Evolutionary conservation across 1,139 yeast genomes (phyloP), one percentile per base, ranked within the genome.

Genomic region (Wickerhamomyces sp.): DNA sequence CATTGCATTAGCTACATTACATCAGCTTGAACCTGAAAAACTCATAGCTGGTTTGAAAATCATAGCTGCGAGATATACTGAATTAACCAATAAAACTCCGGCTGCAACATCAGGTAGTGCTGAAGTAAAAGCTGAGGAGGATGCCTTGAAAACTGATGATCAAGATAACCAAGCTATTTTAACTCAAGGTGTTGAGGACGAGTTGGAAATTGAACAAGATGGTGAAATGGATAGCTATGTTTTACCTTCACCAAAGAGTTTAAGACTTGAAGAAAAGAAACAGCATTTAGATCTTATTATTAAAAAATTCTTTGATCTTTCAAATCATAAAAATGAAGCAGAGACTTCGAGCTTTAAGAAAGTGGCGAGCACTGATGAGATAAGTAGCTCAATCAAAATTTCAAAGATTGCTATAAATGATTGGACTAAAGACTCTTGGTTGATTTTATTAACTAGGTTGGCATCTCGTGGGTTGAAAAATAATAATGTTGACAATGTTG

Each of bases 341-440:
- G 35, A 32, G 25, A 19, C 20, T 15, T 32, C 35, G 13, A 47
- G 47, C 35, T 29, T 41, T 12, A 36, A 34, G 15, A 42, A 37
- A n/a, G 42, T 43, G 9, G 36, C 22, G 7, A n/a, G 37, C 19
- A 34, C 39, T 21, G 47, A 46, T 14, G 30, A 34, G 10, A 35
- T 37, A n/a, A 35, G 35, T 5, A 42, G 60, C 54, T 25, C 67
- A 40, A 56, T 61, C 17, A 74, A 71, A 45, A 63, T 78, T 34
- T 67, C 74, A 3, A 75, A 70, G 43, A 69, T 76, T 10, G 85
- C 84, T 3, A 75, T 78, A 22, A 64, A 71, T 18, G 67, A 74
- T 27, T 84, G 92, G 90, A 75, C 73, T 36, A 73, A 74, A 41
- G 82, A 80, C 48, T 78, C 92, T 1, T 88, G 96, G 96, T 64